Conservation (phyloP, 129 eudicot species). For the Flaveria trinervia region DNA sequence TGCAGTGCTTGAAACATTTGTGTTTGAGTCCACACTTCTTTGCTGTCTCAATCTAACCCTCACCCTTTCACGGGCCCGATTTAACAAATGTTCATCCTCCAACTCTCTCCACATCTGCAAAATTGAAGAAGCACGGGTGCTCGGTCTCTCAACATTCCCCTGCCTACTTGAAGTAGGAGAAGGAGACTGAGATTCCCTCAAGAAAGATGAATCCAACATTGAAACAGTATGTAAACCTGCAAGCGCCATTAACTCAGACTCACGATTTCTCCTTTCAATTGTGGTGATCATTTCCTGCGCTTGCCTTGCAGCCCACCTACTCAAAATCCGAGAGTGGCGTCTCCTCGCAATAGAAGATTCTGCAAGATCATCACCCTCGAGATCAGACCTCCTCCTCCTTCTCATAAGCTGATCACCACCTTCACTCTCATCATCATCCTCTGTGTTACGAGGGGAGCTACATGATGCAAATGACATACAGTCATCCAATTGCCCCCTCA, state of each 20-base stretch:
- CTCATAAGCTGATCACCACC: conserved; percentile 85
- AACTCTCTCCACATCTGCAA: conserved; percentile 98
- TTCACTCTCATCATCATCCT: conserved; percentile 73
- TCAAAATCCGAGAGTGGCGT: conserved; percentile 78
- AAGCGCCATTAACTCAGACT: conserved; percentile 94
- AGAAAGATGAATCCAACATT: conserved; percentile 86
- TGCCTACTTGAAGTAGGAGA: conserved; percentile 79
- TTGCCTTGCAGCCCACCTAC: conserved; percentile 96
- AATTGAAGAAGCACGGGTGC: conserved; percentile 78
- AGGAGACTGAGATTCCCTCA: conserved; percentile 82
- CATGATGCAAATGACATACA: conserved; percentile 93
- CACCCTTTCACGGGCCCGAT: conserved; percentile 78
- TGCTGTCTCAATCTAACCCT: conserved; percentile 80
- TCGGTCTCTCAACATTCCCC: conserved; percentile 84
- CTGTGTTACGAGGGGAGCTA: conserved; percentile 70
- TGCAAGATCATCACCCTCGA: conserved; percentile 95
- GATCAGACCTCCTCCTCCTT: conserved; percentile 92
- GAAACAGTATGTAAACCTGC: conserved; percentile 97
- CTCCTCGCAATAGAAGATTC: conserved; percentile 96
- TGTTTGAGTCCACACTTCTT: conserved; percentile 65
- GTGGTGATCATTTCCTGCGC: conserved; percentile 98
- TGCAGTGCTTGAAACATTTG: conserved; percentile 63
- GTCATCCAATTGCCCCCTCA: conserved; percentile 90
- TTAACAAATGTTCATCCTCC: conserved; percentile 83
- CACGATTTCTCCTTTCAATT: conserved; percentile 90